Conservation (phyloP, 352 stramenopile species). For the Phytophthora chlamydospora region DNA sequence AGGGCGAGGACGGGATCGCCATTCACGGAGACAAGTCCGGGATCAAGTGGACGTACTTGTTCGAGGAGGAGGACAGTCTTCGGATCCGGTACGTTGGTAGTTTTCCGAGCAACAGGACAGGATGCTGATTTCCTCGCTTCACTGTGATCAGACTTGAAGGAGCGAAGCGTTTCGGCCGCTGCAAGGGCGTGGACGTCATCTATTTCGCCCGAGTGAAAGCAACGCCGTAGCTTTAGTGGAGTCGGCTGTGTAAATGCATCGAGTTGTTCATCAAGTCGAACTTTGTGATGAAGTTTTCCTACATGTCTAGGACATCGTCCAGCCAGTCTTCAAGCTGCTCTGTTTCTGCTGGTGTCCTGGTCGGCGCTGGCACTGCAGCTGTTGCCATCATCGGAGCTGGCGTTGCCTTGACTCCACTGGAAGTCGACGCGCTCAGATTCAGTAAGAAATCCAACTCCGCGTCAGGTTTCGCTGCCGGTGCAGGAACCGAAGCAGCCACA, state of each 20-base stretch:
- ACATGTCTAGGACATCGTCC: slow-evolving; percentile 62
- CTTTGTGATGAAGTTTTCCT: slow-evolving; percentile 15
- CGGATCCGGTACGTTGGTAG: slow-evolving; percentile 47
- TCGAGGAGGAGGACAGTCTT: slow-evolving; percentile 69
- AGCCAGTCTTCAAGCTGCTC: slow-evolving; percentile 76
- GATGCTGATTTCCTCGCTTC: background rate
- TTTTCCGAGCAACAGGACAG: background rate
- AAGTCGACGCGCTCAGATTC: slow-evolving; percentile 39
- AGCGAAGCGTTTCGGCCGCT: slow-evolving; percentile 71
- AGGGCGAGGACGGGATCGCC: slow-evolving; percentile 32
- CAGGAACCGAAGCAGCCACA: background rate
- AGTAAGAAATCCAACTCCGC: slow-evolving; percentile 51
- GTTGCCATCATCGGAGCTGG: slow-evolving; percentile 2
- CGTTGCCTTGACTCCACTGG: slow-evolving; percentile 5
- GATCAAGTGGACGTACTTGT: slow-evolving; percentile 71
- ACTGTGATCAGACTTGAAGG: slow-evolving; percentile 56
- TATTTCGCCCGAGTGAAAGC: slow-evolving; percentile 56
- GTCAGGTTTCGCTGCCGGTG: slow-evolving; percentile 16
- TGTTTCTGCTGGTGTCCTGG: slow-evolving; percentile 18
- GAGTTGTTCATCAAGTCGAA: slow-evolving; percentile 5
- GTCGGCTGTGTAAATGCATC: slow-evolving; percentile 4
- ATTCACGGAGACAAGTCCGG: slow-evolving; percentile 57
- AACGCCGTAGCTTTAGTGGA: slow-evolving; percentile 7
- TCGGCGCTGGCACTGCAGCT: slow-evolving; percentile 3
- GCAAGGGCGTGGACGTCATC: slow-evolving; percentile 85